Conservation (phyloP, 371 early-diverging fungal genomes). For the Mucor irregularis region DNA sequence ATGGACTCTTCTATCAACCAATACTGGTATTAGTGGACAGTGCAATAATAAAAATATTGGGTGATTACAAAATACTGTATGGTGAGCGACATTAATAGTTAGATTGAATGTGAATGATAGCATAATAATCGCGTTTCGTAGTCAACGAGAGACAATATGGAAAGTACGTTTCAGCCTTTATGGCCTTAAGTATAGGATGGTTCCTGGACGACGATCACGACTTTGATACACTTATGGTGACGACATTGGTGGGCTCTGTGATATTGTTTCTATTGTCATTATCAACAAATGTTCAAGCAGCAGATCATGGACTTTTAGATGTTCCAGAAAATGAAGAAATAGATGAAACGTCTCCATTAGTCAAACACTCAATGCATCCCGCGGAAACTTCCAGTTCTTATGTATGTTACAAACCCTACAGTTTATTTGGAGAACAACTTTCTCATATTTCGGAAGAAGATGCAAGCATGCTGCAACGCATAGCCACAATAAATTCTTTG, state of each 20-base stretch:
- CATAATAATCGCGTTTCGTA: no score
- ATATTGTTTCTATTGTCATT: slow-evolving; percentile 36
- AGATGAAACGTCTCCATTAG: slow-evolving; percentile 18
- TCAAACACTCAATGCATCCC: slow-evolving; percentile 20
- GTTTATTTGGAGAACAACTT: slow-evolving; percentile 40
- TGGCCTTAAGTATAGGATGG: slow-evolving; percentile 35
- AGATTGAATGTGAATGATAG: no score
- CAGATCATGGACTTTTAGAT: slow-evolving; percentile 26
- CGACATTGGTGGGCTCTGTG: slow-evolving; percentile 34
- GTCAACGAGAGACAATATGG: slow-evolving; percentile 34
- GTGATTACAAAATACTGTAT: slow-evolving; percentile 39
- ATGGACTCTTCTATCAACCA: slow-evolving; percentile 38
- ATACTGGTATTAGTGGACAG: slow-evolving; percentile 29
- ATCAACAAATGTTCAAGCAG: slow-evolving; percentile 39
- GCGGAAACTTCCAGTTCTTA: slow-evolving; percentile 7
- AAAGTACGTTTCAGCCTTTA: slow-evolving; percentile 26
- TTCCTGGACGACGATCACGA: slow-evolving; percentile 47
- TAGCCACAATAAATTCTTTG: slow-evolving; percentile 16
- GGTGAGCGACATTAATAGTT: slow-evolving; percentile 27
- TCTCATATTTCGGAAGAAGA: slow-evolving; percentile 52
- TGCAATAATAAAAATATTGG: slow-evolving; percentile 35
- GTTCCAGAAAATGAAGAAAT: slow-evolving; percentile 2
- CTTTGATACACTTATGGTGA: slow-evolving; percentile 46
- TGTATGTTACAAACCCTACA: slow-evolving; percentile 40
- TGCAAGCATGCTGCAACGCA: slow-evolving; percentile 34